These are phyloP conservation scores for Halteria grandinella DNA, from an alignment of 73 alveolate genomes.

Conservation along the genomic window DNA sequence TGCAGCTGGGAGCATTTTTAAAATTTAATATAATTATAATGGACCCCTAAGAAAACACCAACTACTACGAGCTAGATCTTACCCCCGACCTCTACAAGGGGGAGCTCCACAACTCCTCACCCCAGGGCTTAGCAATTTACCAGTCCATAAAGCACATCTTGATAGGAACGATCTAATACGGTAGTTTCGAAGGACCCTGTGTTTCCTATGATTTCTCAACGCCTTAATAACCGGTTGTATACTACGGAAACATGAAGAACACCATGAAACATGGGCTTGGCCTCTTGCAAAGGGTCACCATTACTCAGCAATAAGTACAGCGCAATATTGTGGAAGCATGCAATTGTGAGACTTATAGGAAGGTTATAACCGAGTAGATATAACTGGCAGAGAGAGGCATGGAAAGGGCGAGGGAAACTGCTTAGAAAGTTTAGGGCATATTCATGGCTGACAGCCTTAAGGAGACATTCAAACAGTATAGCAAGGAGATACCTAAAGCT, in stretches of 20 bases:
- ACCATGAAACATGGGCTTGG: conserved; percentile 29
- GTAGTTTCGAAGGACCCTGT: conserved; percentile 4
- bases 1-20: no score
- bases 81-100: conserved; percentile 45
- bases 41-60: no score
- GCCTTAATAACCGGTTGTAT: neutral
- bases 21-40: no score
- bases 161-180: neutral
- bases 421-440: neutral
- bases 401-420: neutral
- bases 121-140: conserved; percentile 5
- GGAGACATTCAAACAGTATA: conserved; percentile 5
- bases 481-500: neutral
- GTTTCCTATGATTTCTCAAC: neutral
- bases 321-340: conserved; percentile 8
- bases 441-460: conserved; percentile 6
- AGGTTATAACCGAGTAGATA: neutral
- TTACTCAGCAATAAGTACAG: neutral
- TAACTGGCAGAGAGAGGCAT: neutral
- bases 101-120: neutral
- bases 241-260: conserved; percentile 5
- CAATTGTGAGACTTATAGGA: neutral
- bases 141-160: neutral
- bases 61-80: conserved; percentile 35
- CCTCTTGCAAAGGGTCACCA: neutral